Evolutionary conservation across 2,329 filamentous ascomycete genomes (phyloP).

Genomic region (Colletotrichum acutatum): DNA sequence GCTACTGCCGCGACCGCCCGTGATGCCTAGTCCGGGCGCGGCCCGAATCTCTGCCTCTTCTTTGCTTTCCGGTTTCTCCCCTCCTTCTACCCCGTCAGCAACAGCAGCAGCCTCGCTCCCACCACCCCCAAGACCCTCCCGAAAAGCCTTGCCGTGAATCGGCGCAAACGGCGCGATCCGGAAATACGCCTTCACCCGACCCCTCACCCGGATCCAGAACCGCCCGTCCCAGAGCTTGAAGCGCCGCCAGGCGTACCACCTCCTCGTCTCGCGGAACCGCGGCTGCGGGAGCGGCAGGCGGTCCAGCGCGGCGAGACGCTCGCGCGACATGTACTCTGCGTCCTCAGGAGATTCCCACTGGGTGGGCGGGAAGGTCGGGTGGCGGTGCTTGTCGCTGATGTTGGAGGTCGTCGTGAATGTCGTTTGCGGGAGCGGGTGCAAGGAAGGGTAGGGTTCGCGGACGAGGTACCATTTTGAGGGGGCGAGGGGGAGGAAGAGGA

Average conservation of each 20-base stretch:
- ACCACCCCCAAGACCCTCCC: slow-evolving; percentile 49
- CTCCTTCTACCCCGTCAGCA: too few species aligned
- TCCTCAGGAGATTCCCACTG: background rate
- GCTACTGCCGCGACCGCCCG: background rate
- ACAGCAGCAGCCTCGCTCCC: slow-evolving; percentile 30
- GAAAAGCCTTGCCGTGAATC: slow-evolving; percentile 59
- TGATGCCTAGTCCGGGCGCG: background rate
- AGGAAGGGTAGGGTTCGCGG: slow-evolving; percentile 57
- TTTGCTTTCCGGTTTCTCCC: background rate
- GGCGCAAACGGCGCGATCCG: slow-evolving; percentile 58
- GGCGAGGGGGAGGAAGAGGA: slow-evolving; percentile 53
- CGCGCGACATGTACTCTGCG: background rate
- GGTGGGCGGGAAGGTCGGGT: slow-evolving; percentile 21
- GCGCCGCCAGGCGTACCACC: slow-evolving; percentile 43
- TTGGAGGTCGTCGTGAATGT: background rate
- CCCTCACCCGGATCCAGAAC: slow-evolving; percentile 66
- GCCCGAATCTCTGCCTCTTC: background rate
- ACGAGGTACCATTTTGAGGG: slow-evolving; percentile 56
- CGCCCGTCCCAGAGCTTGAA: slow-evolving; percentile 68
- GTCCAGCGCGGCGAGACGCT: slow-evolving; percentile 11
- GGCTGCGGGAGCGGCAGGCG: background rate
- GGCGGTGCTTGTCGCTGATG: background rate
- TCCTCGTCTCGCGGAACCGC: slow-evolving; percentile 22
- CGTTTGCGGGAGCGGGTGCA: slow-evolving; percentile 45
- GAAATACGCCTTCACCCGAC: slow-evolving; percentile 54